Conservation (phyloP, 306 rosid genomes). For the Acacia confusa region DNA sequence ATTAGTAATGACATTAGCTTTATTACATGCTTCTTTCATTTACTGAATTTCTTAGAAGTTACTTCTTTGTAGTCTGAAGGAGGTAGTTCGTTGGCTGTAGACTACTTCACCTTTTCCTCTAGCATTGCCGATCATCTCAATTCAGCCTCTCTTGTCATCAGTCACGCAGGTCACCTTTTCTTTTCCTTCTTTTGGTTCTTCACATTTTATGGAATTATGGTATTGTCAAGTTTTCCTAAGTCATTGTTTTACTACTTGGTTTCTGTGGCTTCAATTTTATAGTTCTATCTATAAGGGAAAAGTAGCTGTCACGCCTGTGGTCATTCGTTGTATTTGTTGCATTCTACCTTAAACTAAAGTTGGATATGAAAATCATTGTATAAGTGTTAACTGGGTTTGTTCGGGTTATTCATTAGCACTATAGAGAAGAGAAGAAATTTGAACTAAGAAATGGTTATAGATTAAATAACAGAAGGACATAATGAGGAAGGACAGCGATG, state of each 20-base stretch:
- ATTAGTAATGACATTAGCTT: background rate
- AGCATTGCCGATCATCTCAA: slow-evolving; percentile 85
- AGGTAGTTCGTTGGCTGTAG: slow-evolving; percentile 60
- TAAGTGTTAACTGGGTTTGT: slow-evolving; percentile 2
- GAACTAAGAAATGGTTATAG: background rate
- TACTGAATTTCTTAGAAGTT: background rate
- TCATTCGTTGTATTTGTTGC: slow-evolving; percentile 17
- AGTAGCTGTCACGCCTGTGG: background rate
- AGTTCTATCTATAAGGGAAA: background rate
- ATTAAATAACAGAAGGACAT: background rate
- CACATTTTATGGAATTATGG: background rate
- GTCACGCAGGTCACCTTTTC: slow-evolving; percentile 66
- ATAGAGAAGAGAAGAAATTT: background rate
- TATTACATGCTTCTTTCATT: slow-evolving; percentile 3
- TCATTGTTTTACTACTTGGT: background rate
- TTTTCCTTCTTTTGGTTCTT: background rate
- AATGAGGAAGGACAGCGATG: background rate
- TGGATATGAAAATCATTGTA: slow-evolving; percentile 18
- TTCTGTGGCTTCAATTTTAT: slow-evolving; percentile 24
- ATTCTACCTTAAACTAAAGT: slow-evolving; percentile 4
- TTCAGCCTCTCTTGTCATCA: slow-evolving; percentile 85
- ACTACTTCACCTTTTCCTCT: slow-evolving; percentile 80
- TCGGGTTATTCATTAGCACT: slow-evolving; percentile 5
- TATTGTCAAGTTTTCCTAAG: background rate
- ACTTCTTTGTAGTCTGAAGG: slow-evolving; percentile 54